A percentile compares a stretch with the other conserved stretches of the same genome.
phyloP scores from a whole-genome alignment of 2,329 filamentous ascomycete species.

The Diaporthe longicolla region DNA sequence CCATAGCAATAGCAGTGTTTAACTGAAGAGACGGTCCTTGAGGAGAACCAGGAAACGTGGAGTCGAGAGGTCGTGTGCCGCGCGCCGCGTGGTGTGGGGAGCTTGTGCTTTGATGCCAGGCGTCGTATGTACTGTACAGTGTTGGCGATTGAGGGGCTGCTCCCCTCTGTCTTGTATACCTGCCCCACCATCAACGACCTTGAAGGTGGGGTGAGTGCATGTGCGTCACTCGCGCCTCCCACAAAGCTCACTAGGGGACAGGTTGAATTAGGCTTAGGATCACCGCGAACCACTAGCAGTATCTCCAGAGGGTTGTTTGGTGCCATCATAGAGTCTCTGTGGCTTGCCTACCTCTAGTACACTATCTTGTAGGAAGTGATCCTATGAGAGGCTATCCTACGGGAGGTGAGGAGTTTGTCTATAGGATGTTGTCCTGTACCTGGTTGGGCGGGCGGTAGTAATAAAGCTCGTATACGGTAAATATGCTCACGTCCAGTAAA shows the following conservation, averaged over 20 bases:
- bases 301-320: too few species aligned
- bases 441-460: too few species aligned
- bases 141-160: constrained; percentile 25
- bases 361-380: too few species aligned
- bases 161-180: neutral
- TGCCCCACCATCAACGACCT: constrained; percentile 16
- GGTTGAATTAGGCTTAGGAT: neutral
- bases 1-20: constrained; percentile 58
- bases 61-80: constrained; percentile 15
- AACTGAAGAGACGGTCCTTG: constrained; percentile 11
- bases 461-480: too few species aligned
- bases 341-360: too few species aligned
- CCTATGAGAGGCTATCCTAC: too few species aligned
- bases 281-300: neutral
- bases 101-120: constrained; percentile 11
- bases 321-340: too few species aligned
- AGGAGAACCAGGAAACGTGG: neutral
- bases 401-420: too few species aligned
- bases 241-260: neutral
- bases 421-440: too few species aligned
- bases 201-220: constrained; percentile 12
- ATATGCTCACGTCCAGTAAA: too few species aligned
- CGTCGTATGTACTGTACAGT: neutral
- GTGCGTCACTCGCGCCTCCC: constrained; percentile 11
- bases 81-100: constrained; percentile 11